Percentiles rank a stretch among this genome's conserved stretches.
phyloP scores from a whole-genome alignment of 305 asterid genomes.

The Fraxinus latifolia region DNA sequence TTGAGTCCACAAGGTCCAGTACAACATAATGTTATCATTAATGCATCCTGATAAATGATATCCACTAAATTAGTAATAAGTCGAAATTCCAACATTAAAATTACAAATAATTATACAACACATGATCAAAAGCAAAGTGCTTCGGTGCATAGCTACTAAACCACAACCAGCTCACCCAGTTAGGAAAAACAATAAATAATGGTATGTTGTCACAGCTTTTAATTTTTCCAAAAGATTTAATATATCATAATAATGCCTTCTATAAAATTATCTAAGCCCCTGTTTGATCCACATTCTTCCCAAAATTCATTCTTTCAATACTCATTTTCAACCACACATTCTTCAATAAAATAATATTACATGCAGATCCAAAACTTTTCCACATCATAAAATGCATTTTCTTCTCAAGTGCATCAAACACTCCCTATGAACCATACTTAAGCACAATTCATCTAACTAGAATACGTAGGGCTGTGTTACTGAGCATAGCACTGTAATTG shows the following conservation, averaged over 20 bases:
- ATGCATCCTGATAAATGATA: not conserved
- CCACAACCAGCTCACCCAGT: not conserved
- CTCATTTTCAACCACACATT: not conserved
- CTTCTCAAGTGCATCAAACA: not conserved
- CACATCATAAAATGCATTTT: not conserved
- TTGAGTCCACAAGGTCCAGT: not conserved
- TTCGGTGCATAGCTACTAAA: not conserved
- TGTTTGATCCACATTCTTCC: not conserved
- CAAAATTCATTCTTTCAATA: not conserved
- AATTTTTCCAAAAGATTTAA: not conserved
- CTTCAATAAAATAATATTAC: too few relatives aligned
- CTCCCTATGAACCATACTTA: not conserved
- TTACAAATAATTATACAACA: not conserved
- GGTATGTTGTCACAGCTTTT: not conserved
- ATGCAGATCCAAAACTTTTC: too few relatives aligned
- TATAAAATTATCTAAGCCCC: not conserved
- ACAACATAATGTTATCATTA: not conserved
- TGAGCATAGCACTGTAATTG: not conserved
- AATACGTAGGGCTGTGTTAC: not conserved
- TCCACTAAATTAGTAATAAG: not conserved
- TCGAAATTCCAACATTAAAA: not conserved
- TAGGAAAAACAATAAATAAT: not conserved
- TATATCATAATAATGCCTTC: not conserved
- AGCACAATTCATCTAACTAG: not conserved
- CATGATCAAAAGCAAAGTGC: not conserved